Conservation (phyloP, 345 rosid genomes). For the Hirschfeldia incana region DNA sequence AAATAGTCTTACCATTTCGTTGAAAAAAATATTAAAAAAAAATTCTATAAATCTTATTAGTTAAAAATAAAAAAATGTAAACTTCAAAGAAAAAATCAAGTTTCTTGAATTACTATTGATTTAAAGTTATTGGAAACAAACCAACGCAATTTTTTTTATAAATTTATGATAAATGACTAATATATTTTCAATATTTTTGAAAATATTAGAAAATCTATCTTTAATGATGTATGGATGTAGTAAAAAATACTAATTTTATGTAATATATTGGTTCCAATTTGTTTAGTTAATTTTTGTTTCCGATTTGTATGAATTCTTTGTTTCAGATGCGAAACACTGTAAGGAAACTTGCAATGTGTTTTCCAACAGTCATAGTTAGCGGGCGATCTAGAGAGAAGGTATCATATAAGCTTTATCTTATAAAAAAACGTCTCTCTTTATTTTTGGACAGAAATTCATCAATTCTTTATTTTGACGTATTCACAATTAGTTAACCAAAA, state of each 20-base stretch:
- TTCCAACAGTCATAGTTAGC: slow-evolving; percentile 89
- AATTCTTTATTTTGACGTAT: neutral
- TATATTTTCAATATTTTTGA: neutral
- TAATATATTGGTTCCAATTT: neutral
- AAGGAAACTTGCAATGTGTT: slow-evolving; percentile 57
- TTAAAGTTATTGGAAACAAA: no score
- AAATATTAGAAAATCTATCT: neutral
- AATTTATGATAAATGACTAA: neutral
- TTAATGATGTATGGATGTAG: neutral
- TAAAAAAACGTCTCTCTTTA: neutral
- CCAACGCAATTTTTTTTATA: neutral
- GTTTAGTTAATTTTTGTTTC: neutral
- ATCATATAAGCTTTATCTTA: neutral
- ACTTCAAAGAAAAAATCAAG: no score
- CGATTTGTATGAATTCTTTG: neutral
- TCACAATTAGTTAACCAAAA: neutral
- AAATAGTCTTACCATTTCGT: neutral
- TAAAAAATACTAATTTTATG: neutral
- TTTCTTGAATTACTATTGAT: neutral
- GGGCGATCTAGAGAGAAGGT: slow-evolving; percentile 98
- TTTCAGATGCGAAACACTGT: slow-evolving; percentile 84
- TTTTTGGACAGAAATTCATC: neutral
- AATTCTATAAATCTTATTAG: no score
- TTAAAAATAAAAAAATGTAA: no score
- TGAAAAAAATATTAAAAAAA: no score